Conservation (phyloP, 768 basidiomycete species). For the Boletus eberwhitei region DNA sequence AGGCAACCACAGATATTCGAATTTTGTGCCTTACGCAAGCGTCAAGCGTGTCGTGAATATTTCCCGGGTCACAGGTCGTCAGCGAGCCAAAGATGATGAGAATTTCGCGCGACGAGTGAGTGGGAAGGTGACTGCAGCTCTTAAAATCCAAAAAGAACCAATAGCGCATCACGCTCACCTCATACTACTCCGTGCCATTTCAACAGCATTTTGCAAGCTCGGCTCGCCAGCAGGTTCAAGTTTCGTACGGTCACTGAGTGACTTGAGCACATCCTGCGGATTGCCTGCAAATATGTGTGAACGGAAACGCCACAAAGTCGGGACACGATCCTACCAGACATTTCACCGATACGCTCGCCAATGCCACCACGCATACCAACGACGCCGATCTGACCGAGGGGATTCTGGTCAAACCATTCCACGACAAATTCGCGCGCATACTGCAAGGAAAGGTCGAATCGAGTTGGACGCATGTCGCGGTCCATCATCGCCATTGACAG, state of each 20-base stretch:
- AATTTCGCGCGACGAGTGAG: constrained; percentile 94
- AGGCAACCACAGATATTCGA: constrained; percentile 88
- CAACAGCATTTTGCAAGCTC: constrained; percentile 94
- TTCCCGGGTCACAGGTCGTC: constrained; percentile 95
- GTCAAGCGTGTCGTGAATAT: constrained; percentile 93
- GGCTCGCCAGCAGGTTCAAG: constrained; percentile 91
- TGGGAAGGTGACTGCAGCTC: constrained; percentile 81
- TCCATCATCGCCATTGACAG: constrained; percentile 91
- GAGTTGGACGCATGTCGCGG: constrained; percentile 91
- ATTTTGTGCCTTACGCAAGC: constrained; percentile 78
- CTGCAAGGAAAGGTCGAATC: constrained; percentile 87
- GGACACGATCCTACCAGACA: constrained; percentile 67
- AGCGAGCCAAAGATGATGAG: constrained; percentile 92
- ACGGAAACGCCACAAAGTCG: background rate
- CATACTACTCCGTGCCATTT: constrained; percentile 94
- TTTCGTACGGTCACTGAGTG: constrained; percentile 80
- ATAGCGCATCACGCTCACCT: constrained; percentile 46
- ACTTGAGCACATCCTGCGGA: constrained; percentile 91
- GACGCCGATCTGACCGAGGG: constrained; percentile 92
- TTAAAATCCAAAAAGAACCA: constrained; percentile 2
- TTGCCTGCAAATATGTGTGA: constrained; percentile 57
- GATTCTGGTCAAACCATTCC: constrained; percentile 99
- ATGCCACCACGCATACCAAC: constrained; percentile 91
- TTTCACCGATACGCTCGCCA: constrained; percentile 85
- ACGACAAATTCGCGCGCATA: constrained; percentile 88